Base-by-base conservation (phyloP, 805 yeast genomes). In the Candida krabiensis region DNA sequence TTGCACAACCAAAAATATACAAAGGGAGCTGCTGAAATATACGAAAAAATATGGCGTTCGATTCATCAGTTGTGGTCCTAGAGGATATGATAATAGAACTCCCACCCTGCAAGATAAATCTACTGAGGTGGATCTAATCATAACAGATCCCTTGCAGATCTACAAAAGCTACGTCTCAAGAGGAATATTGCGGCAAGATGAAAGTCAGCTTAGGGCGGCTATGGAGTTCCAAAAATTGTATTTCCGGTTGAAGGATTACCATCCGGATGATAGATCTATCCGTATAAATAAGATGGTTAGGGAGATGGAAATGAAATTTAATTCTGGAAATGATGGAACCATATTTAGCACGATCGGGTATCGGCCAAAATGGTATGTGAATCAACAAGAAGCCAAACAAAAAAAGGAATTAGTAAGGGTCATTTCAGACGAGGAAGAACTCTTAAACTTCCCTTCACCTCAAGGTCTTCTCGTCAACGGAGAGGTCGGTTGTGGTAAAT, bases 401-500 rank as follows among this genome's bases (percentile, higher is more conserved):
- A 40, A 49, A 14, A 62, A 52, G 9, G 76, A 75, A 29, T 50
- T 83, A 30, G 65, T 83, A 16, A 60, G 61, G 41, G 69, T 69
- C 8, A 52, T 83, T 16, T 67, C 77, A 0, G 83, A 80, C 51
- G 86, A 81, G 46, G 85, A 80, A 41, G 83, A 79, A 46, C 53
- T 81, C 22, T 50, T 59, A 4, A 66, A 73, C 37, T 65, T 78
- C 38, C 67, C 73, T 1, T 69, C 85, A 0, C 89, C 89, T 0
- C 82, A 74, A 40, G 90, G 90, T 0, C 59, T 83, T 4, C 54
- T 80, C 31, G 56, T 80, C 5, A 78, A 77, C 57, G 86, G 85
- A 3, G 84, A 75, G 41, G 86, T 79, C 4, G 90, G 90, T 0
- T 78, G 85, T 47, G 90, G 90, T 1, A 83, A 83, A 53, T 77